Conservation (phyloP, 176 grass and related monocot species). For the Oryza meyeriana region DNA sequence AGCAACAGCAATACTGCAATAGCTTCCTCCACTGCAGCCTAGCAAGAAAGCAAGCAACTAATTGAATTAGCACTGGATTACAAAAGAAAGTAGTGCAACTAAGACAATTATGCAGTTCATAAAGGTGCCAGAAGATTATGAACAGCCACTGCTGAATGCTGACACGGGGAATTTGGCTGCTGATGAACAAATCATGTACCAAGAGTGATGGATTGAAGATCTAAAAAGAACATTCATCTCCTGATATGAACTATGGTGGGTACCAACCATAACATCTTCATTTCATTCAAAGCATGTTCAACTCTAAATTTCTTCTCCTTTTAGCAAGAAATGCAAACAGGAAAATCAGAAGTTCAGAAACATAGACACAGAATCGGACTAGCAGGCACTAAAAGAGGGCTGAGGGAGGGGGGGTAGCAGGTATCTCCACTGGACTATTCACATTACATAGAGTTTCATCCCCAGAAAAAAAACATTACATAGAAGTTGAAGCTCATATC, state of each 20-base stretch:
- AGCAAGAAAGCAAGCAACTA: constrained; percentile 18
- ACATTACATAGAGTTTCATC: background rate
- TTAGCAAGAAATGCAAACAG: background rate
- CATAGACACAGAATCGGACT: background rate
- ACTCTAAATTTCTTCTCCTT: constrained; percentile 58
- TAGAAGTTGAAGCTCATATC: background rate
- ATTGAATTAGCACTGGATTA: background rate
- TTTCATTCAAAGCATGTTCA: constrained; percentile 57
- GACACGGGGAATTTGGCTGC: background rate
- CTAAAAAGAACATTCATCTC: constrained; percentile 28
- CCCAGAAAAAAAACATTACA: no score
- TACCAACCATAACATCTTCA: background rate
- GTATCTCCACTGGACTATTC: background rate
- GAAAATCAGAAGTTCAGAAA: background rate
- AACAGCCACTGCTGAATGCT: background rate
- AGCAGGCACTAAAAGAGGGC: background rate
- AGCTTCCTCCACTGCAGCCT: constrained; percentile 50
- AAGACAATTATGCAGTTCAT: constrained; percentile 10
- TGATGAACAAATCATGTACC: background rate
- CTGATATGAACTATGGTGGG: background rate
- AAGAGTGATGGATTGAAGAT: background rate
- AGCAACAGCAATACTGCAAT: constrained; percentile 53
- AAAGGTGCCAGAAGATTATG: constrained; percentile 6
- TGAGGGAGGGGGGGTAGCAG: background rate
- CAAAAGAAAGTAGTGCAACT: background rate